Base-by-base conservation (phyloP, 495 filamentous ascomycete species). In the Eremomyces bilateralis region DNA sequence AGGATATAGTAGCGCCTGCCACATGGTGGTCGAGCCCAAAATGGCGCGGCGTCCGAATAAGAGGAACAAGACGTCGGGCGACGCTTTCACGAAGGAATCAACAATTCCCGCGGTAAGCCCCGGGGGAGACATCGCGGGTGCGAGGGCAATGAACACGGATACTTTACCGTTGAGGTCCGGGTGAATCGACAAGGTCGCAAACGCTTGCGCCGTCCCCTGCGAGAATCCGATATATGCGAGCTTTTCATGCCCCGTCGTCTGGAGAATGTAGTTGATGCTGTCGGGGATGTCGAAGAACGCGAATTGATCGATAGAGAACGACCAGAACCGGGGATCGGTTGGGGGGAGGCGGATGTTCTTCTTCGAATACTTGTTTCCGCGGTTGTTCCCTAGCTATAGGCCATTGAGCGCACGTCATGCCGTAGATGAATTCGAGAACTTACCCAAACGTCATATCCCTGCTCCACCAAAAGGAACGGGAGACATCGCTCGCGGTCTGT, bases 331-430 rank as follows among this genome's bases (percentile, higher is more conserved):
- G 21, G 64, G 66, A 0, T 75, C 72, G 4, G 68, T 69, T 0
- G 88, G 83, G 4, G 82, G 71, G 34, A 58, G 63, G 25, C 69
- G 59, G 22, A 78, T 64, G 0, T 71, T 85, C 52, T 95, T 97
- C 53, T 95, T 97, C 20, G 81, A 88, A 53, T 97, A 97, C 47
- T 97, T 97, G 61, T 97, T 97, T 16, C 88, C 88, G 4, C 88
- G 69, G 47, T 97, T 97, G 45, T 97, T 97, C 13, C 88, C 88
- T 36, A 95, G 59, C 76, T 80, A 37, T 16, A 8, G 24, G 16
- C 10, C 33, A 35, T 11, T 20, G 12, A 31, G 0, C 20, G 11
- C 19, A 13, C 18, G 28, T 16, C 21, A 10, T 18, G 12, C 19
- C 28, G 19, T 1, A 41, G 12, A 2, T 2, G n/a, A 24, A 18